Conservation (phyloP, 2,329 filamentous ascomycete genomes). For the Berkeleyomyces basicola region DNA sequence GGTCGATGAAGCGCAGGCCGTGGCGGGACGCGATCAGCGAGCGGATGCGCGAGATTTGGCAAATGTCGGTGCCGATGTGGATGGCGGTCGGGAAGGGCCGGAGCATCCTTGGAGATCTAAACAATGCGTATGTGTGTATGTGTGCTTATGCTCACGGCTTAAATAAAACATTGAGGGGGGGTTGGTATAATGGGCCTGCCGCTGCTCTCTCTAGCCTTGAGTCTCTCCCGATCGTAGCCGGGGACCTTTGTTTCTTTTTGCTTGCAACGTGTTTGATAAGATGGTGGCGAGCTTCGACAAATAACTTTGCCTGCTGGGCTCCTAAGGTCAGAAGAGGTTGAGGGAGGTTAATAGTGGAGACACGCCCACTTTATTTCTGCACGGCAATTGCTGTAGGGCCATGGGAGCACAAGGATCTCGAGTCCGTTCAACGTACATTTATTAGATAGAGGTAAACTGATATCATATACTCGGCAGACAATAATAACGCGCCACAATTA, state of each 20-base stretch:
- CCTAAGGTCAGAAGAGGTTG: background rate
- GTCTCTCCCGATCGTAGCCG: too few relatives aligned
- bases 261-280: too few relatives aligned
- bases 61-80: constrained; percentile 64
- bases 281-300: too few relatives aligned
- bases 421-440: background rate
- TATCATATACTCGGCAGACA: too few relatives aligned
- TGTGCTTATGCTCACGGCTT: too few relatives aligned
- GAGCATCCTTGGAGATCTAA: constrained; percentile 15
- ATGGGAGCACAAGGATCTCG: background rate
- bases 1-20: constrained; percentile 29
- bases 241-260: too few relatives aligned
- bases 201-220: too few relatives aligned
- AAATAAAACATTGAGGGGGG: too few relatives aligned
- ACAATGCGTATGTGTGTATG: background rate
- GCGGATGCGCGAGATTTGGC: constrained; percentile 48
- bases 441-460: background rate
- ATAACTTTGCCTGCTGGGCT: too few relatives aligned
- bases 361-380: background rate
- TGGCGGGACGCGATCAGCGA: constrained; percentile 33
- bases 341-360: background rate
- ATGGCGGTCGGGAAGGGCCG: constrained; percentile 46
- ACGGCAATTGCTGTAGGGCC: background rate
- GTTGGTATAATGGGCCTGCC: too few relatives aligned
- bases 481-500: too few relatives aligned